Evolutionary conservation across 2,329 filamentous ascomycete genomes (phyloP), one percentile per base, ranked within the genome.

Genomic region (Trichoderma sp.): DNA sequence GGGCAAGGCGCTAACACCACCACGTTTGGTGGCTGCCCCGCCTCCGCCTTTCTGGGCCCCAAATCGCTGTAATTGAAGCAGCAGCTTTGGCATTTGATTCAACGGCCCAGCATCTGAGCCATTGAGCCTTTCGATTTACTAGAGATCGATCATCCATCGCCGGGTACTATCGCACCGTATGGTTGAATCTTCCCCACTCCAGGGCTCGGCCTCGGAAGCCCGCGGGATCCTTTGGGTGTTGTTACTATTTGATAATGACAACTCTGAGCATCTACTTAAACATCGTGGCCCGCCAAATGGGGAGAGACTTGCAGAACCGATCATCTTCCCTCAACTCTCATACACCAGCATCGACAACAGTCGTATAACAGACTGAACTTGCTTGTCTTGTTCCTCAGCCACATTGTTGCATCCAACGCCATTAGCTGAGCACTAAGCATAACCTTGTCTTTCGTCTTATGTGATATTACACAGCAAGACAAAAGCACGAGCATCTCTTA

Each of bases 181-280:
- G 52, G 53, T 58, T 8, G 40, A 43, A n/a, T n/a, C 14, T 35
- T 29, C 62, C 55, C 62, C 14, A 19, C n/a, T 16, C 55, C 31
- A 58, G 19, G 27, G 14, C n/a, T 43, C 6, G 10, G 29, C 8
- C n/a, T 27, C 62, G 53, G 62, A 11, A 14, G 37, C 27, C 53
- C 62, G 62, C 53, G 62, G 62, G 3, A 43, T n/a, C 40, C 40
- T 43, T 43, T 27, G 14, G 19, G 7, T 7, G 14, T 33, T 33
- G 62, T 13, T 57, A n/a, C 35, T 21, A 16, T 11, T 35, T 47
- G 62, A 10, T 33, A 24, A 62, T 33, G 29, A 27, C 52, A 27
- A 52, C 29, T 62, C 59, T 6, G 33, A 43, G 61, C 35, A 58
- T 24, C 53, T 66, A 66, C 53, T 66, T 66, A 66, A 66, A 66